Percentiles rank a stretch among this genome's conserved stretches.
Conservation (phyloP, 2,329 filamentous ascomycete genomes). For the Tolypocladium cylindrosporum region DNA sequence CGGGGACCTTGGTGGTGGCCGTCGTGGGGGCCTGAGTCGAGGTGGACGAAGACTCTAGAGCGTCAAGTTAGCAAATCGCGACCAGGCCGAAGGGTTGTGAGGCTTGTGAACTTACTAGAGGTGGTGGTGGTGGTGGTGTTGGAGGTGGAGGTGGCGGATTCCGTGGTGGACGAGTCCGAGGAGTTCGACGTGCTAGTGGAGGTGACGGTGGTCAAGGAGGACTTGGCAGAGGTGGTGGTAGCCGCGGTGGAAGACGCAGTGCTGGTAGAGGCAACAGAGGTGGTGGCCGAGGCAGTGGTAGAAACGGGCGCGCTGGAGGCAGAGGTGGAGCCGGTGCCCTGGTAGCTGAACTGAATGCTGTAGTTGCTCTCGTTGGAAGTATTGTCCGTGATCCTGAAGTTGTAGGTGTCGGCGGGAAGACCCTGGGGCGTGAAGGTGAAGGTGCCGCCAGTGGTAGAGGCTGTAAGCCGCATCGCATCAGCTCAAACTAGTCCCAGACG, state of each 20-base stretch:
- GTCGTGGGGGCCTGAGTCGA: neutral
- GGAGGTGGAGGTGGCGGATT: slow-evolving; percentile 4
- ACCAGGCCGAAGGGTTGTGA: no score
- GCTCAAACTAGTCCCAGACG: neutral
- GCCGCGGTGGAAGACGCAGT: neutral
- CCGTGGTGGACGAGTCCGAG: slow-evolving; percentile 1
- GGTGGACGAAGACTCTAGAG: neutral
- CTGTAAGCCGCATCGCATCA: slow-evolving; percentile 4
- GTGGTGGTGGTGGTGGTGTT: no score
- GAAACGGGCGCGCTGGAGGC: neutral
- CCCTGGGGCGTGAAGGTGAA: slow-evolving; percentile 17
- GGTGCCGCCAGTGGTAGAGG: slow-evolving; percentile 10
- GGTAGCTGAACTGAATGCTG: slow-evolving; percentile 19
- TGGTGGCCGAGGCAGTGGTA: neutral
- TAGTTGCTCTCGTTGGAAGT: slow-evolving; percentile 18
- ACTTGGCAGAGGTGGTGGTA: neutral
- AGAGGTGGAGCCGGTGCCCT: slow-evolving; percentile 11
- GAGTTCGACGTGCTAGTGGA: slow-evolving; percentile 3
- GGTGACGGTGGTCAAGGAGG: slow-evolving; percentile 2
- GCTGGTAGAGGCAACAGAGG: neutral
- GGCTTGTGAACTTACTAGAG: neutral
- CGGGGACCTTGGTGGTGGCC: slow-evolving; percentile 15
- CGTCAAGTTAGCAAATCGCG: neutral
- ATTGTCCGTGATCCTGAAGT: slow-evolving; percentile 22
- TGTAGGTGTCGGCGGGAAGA: slow-evolving; percentile 21